These are phyloP conservation scores for Neurospora sp. DNA, from an alignment of 495 filamentous ascomycete species.

Conservation along the genomic window DNA sequence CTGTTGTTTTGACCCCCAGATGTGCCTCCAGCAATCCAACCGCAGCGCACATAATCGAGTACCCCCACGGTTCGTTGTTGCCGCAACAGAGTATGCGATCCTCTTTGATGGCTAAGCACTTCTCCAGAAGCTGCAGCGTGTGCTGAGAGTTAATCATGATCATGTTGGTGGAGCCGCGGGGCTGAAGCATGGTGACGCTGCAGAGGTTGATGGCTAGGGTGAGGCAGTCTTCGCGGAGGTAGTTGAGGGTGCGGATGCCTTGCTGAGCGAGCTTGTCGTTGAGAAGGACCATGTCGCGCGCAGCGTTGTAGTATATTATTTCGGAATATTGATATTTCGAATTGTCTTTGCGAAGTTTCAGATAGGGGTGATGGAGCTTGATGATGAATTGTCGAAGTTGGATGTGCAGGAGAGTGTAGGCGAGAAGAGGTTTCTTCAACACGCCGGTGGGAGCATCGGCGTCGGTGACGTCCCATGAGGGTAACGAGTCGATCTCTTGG, in stretches of 20 bases:
- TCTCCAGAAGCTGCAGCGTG: conserved; percentile 32
- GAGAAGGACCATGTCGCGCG: conserved; percentile 35
- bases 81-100: conserved; percentile 35
- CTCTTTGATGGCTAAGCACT: conserved; percentile 34
- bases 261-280: conserved; percentile 30
- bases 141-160: conserved; percentile 35
- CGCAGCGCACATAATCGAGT: conserved; percentile 34
- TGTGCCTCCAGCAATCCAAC: conserved; percentile 33
- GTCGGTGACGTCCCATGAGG: conserved; percentile 29
- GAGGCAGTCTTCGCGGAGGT: conserved; percentile 30
- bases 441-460: background rate
- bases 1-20: conserved; percentile 26
- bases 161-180: conserved; percentile 33
- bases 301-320: conserved; percentile 37
- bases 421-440: conserved; percentile 26
- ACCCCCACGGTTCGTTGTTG: conserved; percentile 38
- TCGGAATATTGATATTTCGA: conserved; percentile 36
- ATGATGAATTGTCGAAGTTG: conserved; percentile 36
- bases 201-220: conserved; percentile 35
- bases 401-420: conserved; percentile 32
- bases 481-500: conserved; percentile 32
- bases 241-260: conserved; percentile 31
- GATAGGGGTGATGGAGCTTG: conserved; percentile 34
- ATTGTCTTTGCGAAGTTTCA: conserved; percentile 29
- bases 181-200: conserved; percentile 40